phyloP scores from a whole-genome alignment of 1,284 basidiomycete species.

The Sanghuangporus sanghuang region DNA sequence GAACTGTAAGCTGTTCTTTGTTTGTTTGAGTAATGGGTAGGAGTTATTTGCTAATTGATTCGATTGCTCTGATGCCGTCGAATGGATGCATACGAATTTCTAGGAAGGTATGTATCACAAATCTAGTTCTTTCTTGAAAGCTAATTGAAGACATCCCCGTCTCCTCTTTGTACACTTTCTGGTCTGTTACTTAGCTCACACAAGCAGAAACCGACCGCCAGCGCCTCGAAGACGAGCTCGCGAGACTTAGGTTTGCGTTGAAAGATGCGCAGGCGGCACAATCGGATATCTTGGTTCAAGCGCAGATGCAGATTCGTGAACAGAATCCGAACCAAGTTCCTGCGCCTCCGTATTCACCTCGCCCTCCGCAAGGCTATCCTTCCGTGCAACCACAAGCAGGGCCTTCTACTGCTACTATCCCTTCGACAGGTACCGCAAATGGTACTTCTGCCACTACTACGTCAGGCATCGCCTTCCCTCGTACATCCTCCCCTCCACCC shows the following conservation, averaged over 20 bases:
- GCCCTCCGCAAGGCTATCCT: neutral
- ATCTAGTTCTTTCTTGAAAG: neutral
- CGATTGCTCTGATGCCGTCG: neutral
- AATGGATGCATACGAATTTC: neutral
- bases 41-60: neutral
- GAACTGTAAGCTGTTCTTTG: conserved; percentile 4
- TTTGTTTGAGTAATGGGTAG: neutral
- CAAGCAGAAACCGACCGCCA: conserved; percentile 2
- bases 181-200: neutral
- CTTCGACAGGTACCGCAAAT: neutral
- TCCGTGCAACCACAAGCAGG: conserved; percentile 1
- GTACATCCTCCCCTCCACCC: neutral
- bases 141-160: neutral
- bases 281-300: conserved; percentile 1
- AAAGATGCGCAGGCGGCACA: conserved; percentile 5
- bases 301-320: neutral
- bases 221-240: conserved; percentile 10
- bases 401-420: neutral
- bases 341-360: neutral
- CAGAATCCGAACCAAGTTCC: neutral
- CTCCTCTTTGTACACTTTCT: no score
- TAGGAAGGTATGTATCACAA: conserved; percentile 7
- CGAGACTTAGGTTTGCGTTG: neutral
- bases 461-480: neutral
- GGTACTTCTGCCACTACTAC: neutral